Conservation (phyloP, 1,284 basidiomycete species). For the Stygiomarasmius scandens region DNA sequence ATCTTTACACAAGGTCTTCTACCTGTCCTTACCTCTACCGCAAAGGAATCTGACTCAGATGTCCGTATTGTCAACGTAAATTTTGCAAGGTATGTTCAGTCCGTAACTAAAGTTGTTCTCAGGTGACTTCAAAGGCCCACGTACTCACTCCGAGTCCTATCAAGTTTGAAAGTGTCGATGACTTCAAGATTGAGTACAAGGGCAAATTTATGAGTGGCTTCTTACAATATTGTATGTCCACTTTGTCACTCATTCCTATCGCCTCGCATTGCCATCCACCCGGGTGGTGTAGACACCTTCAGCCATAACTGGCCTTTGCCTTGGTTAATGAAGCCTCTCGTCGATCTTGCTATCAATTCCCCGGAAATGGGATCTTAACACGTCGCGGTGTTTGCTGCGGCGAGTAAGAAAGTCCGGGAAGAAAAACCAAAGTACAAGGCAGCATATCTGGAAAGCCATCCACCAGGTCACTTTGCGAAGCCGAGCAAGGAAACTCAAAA, state of each 20-base stretch:
- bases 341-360: slow-evolving; percentile 26
- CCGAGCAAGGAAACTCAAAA: slow-evolving; percentile 17
- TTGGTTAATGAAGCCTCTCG: slow-evolving; percentile 19
- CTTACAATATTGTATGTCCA: slow-evolving; percentile 19
- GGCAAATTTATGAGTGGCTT: slow-evolving; percentile 10
- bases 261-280: slow-evolving; percentile 32
- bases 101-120: background rate
- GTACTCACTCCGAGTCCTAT: slow-evolving; percentile 9
- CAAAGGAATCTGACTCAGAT: slow-evolving; percentile 43
- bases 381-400: slow-evolving; percentile 40
- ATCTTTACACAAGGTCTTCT: slow-evolving; percentile 50
- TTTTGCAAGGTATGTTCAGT: background rate
- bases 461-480: slow-evolving; percentile 26
- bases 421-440: slow-evolving; percentile 32
- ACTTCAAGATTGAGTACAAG: slow-evolving; percentile 18
- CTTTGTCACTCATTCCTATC: slow-evolving; percentile 22
- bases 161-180: slow-evolving; percentile 20
- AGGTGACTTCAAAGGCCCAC: slow-evolving; percentile 21
- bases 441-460: slow-evolving; percentile 25
- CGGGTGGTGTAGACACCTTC: slow-evolving; percentile 33
- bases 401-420: slow-evolving; percentile 28
- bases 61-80: slow-evolving; percentile 54
- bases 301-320: slow-evolving; percentile 23
- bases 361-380: slow-evolving; percentile 34
- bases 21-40: slow-evolving; percentile 49